Conservation (phyloP, 2,329 filamentous ascomycete species). For the Ceratocystis alfenasii region DNA sequence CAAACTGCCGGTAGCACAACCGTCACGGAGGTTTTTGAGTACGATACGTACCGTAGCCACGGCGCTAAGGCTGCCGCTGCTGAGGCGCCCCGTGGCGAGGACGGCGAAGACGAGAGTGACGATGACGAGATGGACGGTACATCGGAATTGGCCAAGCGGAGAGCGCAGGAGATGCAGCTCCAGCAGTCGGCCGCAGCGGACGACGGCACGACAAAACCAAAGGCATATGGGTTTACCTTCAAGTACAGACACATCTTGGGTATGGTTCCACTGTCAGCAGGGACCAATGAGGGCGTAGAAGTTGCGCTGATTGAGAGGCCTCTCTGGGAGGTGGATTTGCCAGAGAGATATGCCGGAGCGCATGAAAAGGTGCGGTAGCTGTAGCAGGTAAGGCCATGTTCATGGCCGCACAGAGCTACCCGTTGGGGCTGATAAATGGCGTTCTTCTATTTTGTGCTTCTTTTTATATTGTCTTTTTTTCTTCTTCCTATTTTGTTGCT, state of each 20-base stretch:
- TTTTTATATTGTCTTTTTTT: neutral
- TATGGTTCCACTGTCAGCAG: conserved; percentile 37
- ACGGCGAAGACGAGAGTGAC: conserved; percentile 34
- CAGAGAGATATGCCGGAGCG: conserved; percentile 46
- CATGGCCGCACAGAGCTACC: neutral
- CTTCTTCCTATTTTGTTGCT: neutral
- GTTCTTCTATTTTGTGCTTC: neutral
- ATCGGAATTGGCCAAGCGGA: conserved; percentile 14
- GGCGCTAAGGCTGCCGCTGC: conserved; percentile 24
- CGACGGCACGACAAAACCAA: conserved; percentile 23
- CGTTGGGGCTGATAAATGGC: neutral
- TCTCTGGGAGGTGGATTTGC: conserved; percentile 67
- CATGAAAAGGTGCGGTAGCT: conserved; percentile 18
- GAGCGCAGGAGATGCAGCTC: conserved; percentile 18
- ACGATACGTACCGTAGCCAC: conserved; percentile 18
- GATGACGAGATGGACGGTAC: conserved; percentile 24
- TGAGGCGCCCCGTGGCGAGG: conserved; percentile 23
- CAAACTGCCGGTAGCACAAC: conserved; percentile 25
- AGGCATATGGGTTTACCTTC: conserved; percentile 65
- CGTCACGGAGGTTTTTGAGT: conserved; percentile 20
- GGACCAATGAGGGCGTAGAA: conserved; percentile 44
- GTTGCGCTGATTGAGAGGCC: conserved; percentile 83
- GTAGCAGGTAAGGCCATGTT: neutral
- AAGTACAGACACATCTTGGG: conserved; percentile 93
- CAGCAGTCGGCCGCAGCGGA: conserved; percentile 27